phyloP scores from a whole-genome alignment of 805 yeast species.

The Teunomyces kruisii region DNA sequence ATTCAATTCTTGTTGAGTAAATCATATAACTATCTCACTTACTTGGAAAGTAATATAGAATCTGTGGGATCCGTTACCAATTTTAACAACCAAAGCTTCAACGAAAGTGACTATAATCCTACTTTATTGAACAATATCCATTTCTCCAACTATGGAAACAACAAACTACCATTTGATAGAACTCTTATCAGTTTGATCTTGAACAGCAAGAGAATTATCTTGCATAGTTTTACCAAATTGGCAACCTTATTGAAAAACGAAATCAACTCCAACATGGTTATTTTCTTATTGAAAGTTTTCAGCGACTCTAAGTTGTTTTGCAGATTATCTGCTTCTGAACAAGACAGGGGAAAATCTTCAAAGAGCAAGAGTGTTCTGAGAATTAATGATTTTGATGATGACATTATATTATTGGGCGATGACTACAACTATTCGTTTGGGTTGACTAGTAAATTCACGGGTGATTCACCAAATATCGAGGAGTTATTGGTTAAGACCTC shows the following conservation, averaged over 20 bases:
- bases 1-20: slow-evolving; percentile 41
- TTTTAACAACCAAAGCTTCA: slow-evolving; percentile 26
- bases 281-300: slow-evolving; percentile 37
- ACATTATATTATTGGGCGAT: slow-evolving; percentile 40
- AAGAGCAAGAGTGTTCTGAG: slow-evolving; percentile 13
- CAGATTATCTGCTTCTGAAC: slow-evolving; percentile 2
- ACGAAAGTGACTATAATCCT: slow-evolving; percentile 30
- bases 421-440: slow-evolving; percentile 53
- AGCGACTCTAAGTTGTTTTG: slow-evolving; percentile 35
- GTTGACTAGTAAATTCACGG: slow-evolving; percentile 48
- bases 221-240: slow-evolving; percentile 35
- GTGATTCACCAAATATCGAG: slow-evolving; percentile 27
- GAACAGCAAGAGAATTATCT: slow-evolving; percentile 35
- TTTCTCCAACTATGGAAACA: slow-evolving; percentile 23
- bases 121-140: slow-evolving; percentile 29
- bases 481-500: slow-evolving; percentile 30
- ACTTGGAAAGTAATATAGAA: slow-evolving; percentile 38
- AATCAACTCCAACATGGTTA: slow-evolving; percentile 41
- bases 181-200: slow-evolving; percentile 33
- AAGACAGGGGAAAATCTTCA: slow-evolving; percentile 19
- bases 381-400: slow-evolving; percentile 24
- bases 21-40: slow-evolving; percentile 40
- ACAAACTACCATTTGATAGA: slow-evolving; percentile 23
- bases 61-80: slow-evolving; percentile 32
- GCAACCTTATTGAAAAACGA: slow-evolving; percentile 35